Evolutionary conservation across 148 eudicot genomes (phyloP).

Genomic region (Cornus kousa): DNA sequence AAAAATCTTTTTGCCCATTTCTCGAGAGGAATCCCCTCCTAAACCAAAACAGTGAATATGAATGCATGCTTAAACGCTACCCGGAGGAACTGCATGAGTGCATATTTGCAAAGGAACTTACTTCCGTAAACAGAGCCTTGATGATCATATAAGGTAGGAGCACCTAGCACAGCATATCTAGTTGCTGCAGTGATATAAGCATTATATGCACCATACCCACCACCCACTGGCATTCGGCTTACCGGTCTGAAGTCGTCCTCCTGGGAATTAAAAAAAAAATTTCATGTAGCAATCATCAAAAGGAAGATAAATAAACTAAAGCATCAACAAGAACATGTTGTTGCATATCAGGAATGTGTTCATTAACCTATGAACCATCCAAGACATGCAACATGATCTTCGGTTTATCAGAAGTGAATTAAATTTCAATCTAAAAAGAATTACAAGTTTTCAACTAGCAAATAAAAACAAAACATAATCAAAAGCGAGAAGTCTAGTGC

Average conservation of each 20-base stretch:
- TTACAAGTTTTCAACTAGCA: not conserved
- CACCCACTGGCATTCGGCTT: slow-evolving; percentile 49
- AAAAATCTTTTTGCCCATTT: slow-evolving; percentile 86
- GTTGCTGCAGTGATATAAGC: slow-evolving; percentile 85
- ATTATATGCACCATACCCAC: slow-evolving; percentile 97
- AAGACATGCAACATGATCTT: no score
- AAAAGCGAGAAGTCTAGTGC: not conserved
- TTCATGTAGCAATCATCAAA: not conserved
- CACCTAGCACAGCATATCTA: slow-evolving; percentile 89
- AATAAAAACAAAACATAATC: not conserved
- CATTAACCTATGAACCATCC: not conserved
- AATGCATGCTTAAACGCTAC: not conserved
- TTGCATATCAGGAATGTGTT: not conserved
- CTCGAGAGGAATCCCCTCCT: slow-evolving; percentile 65
- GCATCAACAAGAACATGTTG: not conserved
- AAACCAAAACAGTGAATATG: not conserved
- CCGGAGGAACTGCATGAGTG: not conserved
- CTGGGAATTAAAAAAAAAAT: slow-evolving; percentile 25
- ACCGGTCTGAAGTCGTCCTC: slow-evolving; percentile 72
- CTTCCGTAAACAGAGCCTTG: slow-evolving; percentile 83
- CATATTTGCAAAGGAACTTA: slow-evolving; percentile 34
- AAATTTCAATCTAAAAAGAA: not conserved
- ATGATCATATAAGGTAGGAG: slow-evolving; percentile 92
- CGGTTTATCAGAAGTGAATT: no score
- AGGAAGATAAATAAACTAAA: not conserved